Evolutionary conservation across 257 asterid genomes (phyloP).

Genomic region (Echium plantagineum): DNA sequence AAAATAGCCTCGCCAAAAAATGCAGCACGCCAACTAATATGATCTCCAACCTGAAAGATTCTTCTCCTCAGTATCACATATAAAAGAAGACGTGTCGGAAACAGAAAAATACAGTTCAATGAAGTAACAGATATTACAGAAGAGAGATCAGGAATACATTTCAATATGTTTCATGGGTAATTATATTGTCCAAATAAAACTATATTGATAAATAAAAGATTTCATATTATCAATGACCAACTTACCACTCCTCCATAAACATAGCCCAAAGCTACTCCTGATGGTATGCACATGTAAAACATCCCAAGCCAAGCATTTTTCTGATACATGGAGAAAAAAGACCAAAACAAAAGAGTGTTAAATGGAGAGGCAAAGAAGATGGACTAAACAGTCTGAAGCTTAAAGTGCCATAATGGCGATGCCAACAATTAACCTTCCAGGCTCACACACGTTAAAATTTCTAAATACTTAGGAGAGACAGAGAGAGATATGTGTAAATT

Average conservation of each 20-base stretch:
- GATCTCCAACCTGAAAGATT: constrained; percentile 38
- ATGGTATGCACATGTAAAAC: constrained; percentile 96
- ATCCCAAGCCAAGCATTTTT: constrained; percentile 92
- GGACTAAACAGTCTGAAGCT: not conserved
- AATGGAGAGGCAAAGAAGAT: not conserved
- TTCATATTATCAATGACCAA: constrained; percentile 12
- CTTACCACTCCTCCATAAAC: constrained; percentile 94
- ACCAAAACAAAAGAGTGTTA: not conserved
- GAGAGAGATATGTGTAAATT: not conserved
- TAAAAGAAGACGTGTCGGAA: not conserved
- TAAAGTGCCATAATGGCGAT: not conserved
- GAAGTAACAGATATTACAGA: not conserved
- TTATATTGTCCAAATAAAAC: too few relatives aligned
- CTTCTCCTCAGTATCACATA: not conserved
- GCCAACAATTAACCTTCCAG: not conserved
- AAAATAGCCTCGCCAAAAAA: constrained; percentile 73
- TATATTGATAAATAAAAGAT: not conserved
- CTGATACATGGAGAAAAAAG: constrained; percentile 24
- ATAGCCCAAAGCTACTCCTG: constrained; percentile 84
- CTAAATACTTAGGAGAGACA: not conserved
- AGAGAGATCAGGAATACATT: too few relatives aligned
- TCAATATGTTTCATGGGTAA: too few relatives aligned
- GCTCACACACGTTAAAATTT: not conserved
- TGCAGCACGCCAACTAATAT: constrained; percentile 74
- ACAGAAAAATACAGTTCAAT: not conserved